Evolutionary conservation across 768 basidiomycete species (phyloP), one percentile per base, ranked within the genome.

Genomic region (Podaxis sp.): DNA sequence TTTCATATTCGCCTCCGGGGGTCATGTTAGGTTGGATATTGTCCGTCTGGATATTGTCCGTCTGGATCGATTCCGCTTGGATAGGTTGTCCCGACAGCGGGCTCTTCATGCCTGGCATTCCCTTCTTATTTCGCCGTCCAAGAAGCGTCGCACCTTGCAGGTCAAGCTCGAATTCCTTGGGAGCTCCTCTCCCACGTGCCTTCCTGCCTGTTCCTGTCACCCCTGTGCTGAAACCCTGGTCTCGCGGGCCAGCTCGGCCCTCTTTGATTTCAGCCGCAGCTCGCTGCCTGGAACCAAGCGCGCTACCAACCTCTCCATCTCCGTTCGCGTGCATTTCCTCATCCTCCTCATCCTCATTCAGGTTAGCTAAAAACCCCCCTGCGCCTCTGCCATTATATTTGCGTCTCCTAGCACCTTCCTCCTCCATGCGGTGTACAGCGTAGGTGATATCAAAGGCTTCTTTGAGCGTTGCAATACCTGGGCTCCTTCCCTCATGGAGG

Each of bases 371-470:
- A 79, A 91, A 93, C 3, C 91, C 91, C 22, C 87, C 90, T 29
- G 90, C 93, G 17, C 88, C 89, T 3, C 85, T 82, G 11, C 87
- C 89, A 59, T 91, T 88, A 75, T 90, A 91, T 51, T 90, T 93
- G 25, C 91, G 84, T 55, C 93, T 80, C 59, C 93, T 83, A 0
- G 91, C 92, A 13, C 95, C 96, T 75, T 99, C 97, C 74, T 99
- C 97, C 73, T 98, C 96, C 96, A 98, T 98, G 17, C 96, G 88
- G 74, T 99, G 97, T 0, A 99, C 97, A 3, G 97, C 96, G 74
- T 98, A 98, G 1, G 97, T 96, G 70, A 99, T 90, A 73, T 99
- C 97, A 75, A 99, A 98, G 3, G 97, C 96, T 72, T 98, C 97
- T 71, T 97, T 98, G 73, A 99, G 86, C 0, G 91, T 88, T 0